Evolutionary conservation across 23 red algal genomes (phyloP).

Genomic region (Pyropia haitanensis): DNA sequence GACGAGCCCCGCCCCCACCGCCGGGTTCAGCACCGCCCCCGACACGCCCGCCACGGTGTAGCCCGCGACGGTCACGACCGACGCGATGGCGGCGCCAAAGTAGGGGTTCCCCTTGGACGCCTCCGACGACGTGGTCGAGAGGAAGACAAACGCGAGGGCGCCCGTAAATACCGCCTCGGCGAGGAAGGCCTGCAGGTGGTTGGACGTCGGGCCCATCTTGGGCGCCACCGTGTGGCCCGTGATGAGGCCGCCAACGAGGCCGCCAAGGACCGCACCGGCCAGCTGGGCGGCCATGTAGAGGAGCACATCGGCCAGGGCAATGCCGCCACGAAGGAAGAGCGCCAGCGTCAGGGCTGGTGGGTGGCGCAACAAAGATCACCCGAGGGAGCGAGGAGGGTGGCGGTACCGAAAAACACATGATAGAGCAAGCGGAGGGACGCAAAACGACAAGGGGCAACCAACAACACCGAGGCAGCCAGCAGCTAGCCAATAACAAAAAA

Average conservation of each 20-base stretch:
- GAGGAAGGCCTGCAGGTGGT: slow-evolving; percentile 61
- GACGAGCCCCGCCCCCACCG: slow-evolving; percentile 31
- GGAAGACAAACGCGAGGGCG: slow-evolving; percentile 39
- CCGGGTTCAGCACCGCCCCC: slow-evolving; percentile 60
- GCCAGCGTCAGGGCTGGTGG: slow-evolving; percentile 27
- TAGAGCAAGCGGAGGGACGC: too few relatives aligned
- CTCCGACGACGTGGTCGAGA: slow-evolving; percentile 27
- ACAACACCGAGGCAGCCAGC: too few relatives aligned
- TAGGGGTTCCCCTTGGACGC: slow-evolving; percentile 47
- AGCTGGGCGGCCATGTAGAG: slow-evolving; percentile 61
- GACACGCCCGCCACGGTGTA: slow-evolving; percentile 25
- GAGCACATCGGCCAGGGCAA: slow-evolving; percentile 24
- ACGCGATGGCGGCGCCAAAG: slow-evolving; percentile 50
- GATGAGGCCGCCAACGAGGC: slow-evolving; percentile 43
- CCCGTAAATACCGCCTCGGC: slow-evolving; percentile 54
- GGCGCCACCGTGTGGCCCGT: slow-evolving; percentile 16
- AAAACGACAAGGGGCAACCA: too few relatives aligned
- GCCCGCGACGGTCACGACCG: slow-evolving; percentile 27
- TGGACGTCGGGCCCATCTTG: slow-evolving; percentile 9
- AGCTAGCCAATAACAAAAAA: too few relatives aligned
- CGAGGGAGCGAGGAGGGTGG: too few relatives aligned
- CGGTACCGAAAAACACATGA: too few relatives aligned
- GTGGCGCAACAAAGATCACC: too few relatives aligned
- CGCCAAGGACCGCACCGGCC: slow-evolving; percentile 41
- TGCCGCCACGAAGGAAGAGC: slow-evolving; percentile 47